phyloP scores from a whole-genome alignment of 2,329 filamentous ascomycete genomes.

The Microsporum ferrugineum region DNA sequence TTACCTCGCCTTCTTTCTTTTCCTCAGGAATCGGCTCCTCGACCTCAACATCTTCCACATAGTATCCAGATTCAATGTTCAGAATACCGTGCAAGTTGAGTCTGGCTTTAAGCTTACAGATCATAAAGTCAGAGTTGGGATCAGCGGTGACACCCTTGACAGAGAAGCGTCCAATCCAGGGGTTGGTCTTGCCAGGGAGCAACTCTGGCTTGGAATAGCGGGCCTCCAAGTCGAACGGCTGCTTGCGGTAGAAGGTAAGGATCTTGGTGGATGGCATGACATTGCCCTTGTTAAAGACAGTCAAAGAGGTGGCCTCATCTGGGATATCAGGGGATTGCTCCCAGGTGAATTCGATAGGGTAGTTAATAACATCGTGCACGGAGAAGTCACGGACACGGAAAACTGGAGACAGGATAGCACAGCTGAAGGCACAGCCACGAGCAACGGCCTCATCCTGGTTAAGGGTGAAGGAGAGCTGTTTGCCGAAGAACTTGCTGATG shows the following conservation, averaged over 20 bases:
- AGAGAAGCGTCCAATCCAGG: conserved; percentile 95
- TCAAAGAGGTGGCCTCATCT: conserved; percentile 93
- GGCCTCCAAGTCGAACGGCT: conserved; percentile 91
- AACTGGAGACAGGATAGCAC: conserved; percentile 89
- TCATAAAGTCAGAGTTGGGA: conserved; percentile 94
- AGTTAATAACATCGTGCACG: conserved; percentile 93
- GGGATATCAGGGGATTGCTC: conserved; percentile 97
- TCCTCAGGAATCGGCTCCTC: conserved; percentile 83
- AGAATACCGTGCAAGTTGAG: conserved; percentile 93
- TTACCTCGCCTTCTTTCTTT: conserved; percentile 50
- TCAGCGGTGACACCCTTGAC: conserved; percentile 96
- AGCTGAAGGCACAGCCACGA: conserved; percentile 92
- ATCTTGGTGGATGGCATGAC: conserved; percentile 98
- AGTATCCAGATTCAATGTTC: conserved; percentile 95
- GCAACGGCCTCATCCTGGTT: conserved; percentile 98
- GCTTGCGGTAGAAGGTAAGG: conserved; percentile 97
- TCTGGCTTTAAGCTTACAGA: conserved; percentile 97
- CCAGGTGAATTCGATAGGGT: conserved; percentile 98
- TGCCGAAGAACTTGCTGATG: conserved; percentile 84
- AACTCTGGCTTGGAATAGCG: conserved; percentile 78
- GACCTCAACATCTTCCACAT: conserved; percentile 92
- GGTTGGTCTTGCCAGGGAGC: conserved; percentile 78
- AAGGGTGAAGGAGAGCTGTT: conserved; percentile 84
- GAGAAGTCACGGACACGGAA: conserved; percentile 98
- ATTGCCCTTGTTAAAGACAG: conserved; percentile 95